These are phyloP conservation scores for Leccinum disarticulatum DNA, from an alignment of 768 basidiomycete species.

Conservation along the genomic window DNA sequence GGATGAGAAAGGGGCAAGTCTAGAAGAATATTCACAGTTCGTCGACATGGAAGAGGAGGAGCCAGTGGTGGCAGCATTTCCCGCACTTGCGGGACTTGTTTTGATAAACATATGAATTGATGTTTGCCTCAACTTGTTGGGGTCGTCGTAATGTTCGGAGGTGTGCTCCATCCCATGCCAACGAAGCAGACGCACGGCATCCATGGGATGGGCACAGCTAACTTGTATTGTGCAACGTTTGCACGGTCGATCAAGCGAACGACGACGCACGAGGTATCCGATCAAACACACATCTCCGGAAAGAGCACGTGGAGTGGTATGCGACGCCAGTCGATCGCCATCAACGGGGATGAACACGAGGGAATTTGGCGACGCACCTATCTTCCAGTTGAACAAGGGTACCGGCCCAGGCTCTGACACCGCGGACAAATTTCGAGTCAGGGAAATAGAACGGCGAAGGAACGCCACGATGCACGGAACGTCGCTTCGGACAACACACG, in stretches of 20 bases:
- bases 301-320: not conserved
- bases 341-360: slow-evolving; percentile 10
- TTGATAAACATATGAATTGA: slow-evolving; percentile 28
- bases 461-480: slow-evolving; percentile 8
- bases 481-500: not conserved
- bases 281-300: not conserved
- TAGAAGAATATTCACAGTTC: slow-evolving; percentile 10
- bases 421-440: slow-evolving; percentile 7
- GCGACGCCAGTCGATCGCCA: not conserved
- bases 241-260: not conserved
- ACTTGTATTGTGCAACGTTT: not conserved
- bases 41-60: slow-evolving; percentile 7
- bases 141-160: too few species aligned
- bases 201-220: too few species aligned
- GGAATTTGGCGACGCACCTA: slow-evolving; percentile 3
- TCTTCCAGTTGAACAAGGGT: slow-evolving; percentile 1
- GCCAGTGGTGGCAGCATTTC: not conserved
- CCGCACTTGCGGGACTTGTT: slow-evolving; percentile 2
- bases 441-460: not conserved
- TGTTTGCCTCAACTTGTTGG: not conserved
- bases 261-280: not conserved
- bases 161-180: too few species aligned
- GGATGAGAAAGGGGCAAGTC: slow-evolving; percentile 10
- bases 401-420: slow-evolving; percentile 2
- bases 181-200: too few species aligned